Base-by-base conservation (phyloP, 768 basidiomycete genomes). In the Phylloporus sp. region DNA sequence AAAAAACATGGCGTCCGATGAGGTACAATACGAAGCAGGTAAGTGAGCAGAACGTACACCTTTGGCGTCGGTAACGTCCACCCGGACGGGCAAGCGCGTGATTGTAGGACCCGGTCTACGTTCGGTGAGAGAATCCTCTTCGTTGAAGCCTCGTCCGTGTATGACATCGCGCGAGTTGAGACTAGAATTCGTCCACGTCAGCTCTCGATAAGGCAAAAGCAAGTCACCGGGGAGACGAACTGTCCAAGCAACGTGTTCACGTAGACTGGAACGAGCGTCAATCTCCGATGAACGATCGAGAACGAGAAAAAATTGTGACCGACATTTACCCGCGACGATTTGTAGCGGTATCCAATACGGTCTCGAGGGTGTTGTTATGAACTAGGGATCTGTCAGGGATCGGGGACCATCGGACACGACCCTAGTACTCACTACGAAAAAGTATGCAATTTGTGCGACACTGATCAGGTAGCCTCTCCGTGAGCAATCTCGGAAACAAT, bases 321-420 rank as follows among this genome's bases (percentile, higher is more conserved):
- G 32, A 61, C 64, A 0, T 35, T 63, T 67, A 48, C 54, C 33
- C 9, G 52, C 21, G 4, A 56, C 17, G 65, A 65, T 67, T 42
- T 65, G 61, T 3, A 65, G 13, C 10, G 55, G 52, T 35, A 65
- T 28, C 64, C 65, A 67, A 40, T 38, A 45, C 11, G 28, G 57
- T 27, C 31, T 52, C 9, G 56, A 49, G 4, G 64, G 65, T 7
- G 48, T 39, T 5, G 40, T 55, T 13, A 63, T 9, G 27, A 65
- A 63, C 65, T 67, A 18, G 5, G 15, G 2, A 3, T 18, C 6
- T 13, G 15, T 62, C n/a, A 50, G 9, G 2, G 36, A 8, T 1
- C 8, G 6, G 3, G 6, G 3, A 2, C 2, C 14, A 24, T 13
- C 15, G 8, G 17, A 29, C 15, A 14, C 15, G 32, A n/a, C 17